Evolutionary conservation across 139 green algal genomes (phyloP).

Genomic region (Coelastrella sp.): DNA sequence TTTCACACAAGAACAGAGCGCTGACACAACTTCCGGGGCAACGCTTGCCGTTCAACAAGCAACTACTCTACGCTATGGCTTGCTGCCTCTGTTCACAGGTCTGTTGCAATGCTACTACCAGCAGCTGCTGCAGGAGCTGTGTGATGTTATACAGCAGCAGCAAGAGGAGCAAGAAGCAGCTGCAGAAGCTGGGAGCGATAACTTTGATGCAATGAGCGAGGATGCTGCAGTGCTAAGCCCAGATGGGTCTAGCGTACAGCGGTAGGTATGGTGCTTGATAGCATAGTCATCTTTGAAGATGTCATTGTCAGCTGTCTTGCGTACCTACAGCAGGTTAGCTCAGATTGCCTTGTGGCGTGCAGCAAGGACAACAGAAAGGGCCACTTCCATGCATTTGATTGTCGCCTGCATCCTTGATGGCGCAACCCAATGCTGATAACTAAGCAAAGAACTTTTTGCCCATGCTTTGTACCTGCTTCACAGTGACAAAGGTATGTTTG

Average conservation of each 20-base stretch:
- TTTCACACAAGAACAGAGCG: too few species aligned
- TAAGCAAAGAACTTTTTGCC: too few species aligned
- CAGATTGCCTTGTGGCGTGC: neutral
- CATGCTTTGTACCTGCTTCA: too few species aligned
- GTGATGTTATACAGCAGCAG: conserved; percentile 39
- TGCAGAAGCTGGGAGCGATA: neutral
- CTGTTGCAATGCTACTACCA: conserved; percentile 57
- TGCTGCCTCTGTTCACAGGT: conserved; percentile 29
- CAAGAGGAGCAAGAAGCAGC: conserved; percentile 17
- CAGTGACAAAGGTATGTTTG: neutral
- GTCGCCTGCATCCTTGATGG: neutral
- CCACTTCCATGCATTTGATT: neutral
- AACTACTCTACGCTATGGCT: too few species aligned
- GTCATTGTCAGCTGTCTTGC: neutral
- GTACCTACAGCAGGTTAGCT: neutral
- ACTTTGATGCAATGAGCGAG: neutral
- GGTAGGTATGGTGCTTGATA: neutral
- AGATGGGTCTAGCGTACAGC: neutral
- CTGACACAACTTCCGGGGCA: too few species aligned
- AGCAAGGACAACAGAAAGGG: neutral
- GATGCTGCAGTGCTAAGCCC: neutral
- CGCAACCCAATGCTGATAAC: neutral
- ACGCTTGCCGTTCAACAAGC: too few species aligned
- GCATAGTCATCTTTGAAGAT: too few species aligned
- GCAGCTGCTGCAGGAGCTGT: conserved; percentile 56